Conservation (phyloP, 1,284 basidiomycete genomes). For the Leccinum fallax region DNA sequence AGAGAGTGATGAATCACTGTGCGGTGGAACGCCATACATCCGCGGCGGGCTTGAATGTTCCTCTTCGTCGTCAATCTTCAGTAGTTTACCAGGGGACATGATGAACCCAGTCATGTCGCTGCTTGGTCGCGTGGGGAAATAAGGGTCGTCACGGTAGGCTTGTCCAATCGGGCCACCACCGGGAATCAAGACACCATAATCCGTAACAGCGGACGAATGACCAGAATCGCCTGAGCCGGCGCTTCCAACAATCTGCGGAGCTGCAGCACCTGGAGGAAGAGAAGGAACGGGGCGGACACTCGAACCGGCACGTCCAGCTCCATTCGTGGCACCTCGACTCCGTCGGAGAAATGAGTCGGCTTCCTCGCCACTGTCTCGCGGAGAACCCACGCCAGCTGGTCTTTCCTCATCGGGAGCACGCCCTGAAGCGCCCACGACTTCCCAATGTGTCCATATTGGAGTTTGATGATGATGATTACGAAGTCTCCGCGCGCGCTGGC, state of each 20-base stretch:
- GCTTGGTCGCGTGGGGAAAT: conserved; percentile 28
- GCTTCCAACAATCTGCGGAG: conserved; percentile 33
- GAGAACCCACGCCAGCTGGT: conserved; percentile 61
- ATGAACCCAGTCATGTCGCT: conserved; percentile 34
- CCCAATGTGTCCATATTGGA: conserved; percentile 58
- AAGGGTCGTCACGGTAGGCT: conserved; percentile 31
- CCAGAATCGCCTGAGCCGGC: conserved; percentile 31
- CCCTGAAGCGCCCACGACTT: conserved; percentile 41
- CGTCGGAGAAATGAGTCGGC: conserved; percentile 58
- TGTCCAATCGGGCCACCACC: conserved; percentile 36
- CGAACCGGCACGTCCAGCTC: conserved; percentile 16
- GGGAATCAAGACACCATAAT: conserved; percentile 36
- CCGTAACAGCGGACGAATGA: conserved; percentile 31
- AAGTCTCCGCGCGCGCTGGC: conserved; percentile 47
- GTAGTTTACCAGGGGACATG: conserved; percentile 31
- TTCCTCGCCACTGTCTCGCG: conserved; percentile 67
- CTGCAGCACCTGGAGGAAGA: conserved; percentile 35
- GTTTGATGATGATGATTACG: conserved; percentile 37
- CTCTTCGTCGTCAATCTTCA: conserved; percentile 35
- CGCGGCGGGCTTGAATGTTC: conserved; percentile 24
- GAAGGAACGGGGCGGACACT: conserved; percentile 31
- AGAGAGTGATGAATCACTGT: conserved; percentile 28
- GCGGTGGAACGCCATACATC: conserved; percentile 30
- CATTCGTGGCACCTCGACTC: conserved; percentile 32
- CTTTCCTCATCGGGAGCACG: conserved; percentile 34